These are phyloP conservation scores for Fusarium xyrophilum DNA, from an alignment of 2,329 filamentous ascomycete species.

Conservation along the genomic window DNA sequence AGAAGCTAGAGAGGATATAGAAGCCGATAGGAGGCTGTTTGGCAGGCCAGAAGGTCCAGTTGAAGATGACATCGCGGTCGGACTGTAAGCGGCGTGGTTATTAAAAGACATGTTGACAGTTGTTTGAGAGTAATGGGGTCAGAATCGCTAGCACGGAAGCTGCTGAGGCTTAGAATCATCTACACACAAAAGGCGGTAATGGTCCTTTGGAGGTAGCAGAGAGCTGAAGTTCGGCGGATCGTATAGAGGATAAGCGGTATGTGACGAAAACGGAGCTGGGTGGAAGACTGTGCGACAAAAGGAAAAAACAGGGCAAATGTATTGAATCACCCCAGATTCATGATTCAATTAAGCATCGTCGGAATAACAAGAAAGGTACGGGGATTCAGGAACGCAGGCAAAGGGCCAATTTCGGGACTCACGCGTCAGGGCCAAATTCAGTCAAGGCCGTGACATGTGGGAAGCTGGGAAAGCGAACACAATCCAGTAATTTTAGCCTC, in stretches of 20 bases:
- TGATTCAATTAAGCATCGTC: conserved; percentile 27
- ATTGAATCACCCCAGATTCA: conserved; percentile 35
- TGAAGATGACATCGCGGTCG: conserved; percentile 48
- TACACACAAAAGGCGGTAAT: conserved; percentile 26
- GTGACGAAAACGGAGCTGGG: background rate
- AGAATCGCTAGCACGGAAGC: background rate
- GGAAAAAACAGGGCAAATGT: conserved; percentile 16
- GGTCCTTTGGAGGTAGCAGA: conserved; percentile 5
- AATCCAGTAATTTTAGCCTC: conserved; percentile 36
- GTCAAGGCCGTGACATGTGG: conserved; percentile 40
- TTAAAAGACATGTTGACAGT: conserved; percentile 52
- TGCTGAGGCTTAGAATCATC: conserved; percentile 5
- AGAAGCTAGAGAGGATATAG: conserved; percentile 72
- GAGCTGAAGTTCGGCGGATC: conserved; percentile 6
- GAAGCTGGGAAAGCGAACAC: conserved; percentile 24
- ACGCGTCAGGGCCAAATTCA: conserved; percentile 40
- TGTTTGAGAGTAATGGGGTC: conserved; percentile 3
- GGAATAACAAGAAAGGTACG: conserved; percentile 14
- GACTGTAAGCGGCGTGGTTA: conserved; percentile 54
- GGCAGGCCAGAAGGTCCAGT: conserved; percentile 51
- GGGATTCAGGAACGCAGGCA: conserved; percentile 19
- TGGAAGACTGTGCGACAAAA: conserved; percentile 10
- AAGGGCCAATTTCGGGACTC: conserved; percentile 30
- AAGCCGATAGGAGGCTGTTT: conserved; percentile 65
- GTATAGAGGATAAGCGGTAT: conserved; percentile 21